phyloP scores from a whole-genome alignment of 75 land plant genomes.

The Larix kaempferi region DNA sequence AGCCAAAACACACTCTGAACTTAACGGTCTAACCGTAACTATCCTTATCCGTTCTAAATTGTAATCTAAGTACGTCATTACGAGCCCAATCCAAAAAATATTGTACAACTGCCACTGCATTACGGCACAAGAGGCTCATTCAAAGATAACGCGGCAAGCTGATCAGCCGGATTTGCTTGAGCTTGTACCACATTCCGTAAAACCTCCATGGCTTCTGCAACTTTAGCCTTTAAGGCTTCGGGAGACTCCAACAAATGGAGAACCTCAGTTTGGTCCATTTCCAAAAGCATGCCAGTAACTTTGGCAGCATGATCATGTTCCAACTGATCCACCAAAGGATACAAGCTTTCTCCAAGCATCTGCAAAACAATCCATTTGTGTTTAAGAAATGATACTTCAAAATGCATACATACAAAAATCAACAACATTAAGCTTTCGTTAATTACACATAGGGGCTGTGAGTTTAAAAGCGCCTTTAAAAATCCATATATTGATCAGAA shows the following conservation, averaged over 20 bases:
- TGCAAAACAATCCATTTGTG: constrained; percentile 8
- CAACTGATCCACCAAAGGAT: constrained; percentile 82
- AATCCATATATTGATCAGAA: neutral
- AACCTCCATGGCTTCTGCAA: constrained; percentile 96
- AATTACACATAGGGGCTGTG: neutral
- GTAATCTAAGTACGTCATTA: no score
- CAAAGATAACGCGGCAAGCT: constrained; percentile 53
- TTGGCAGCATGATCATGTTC: constrained; percentile 96
- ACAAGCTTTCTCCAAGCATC: constrained; percentile 90
- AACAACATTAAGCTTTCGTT: neutral
- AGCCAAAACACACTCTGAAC: no score
- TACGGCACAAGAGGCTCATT: constrained; percentile 33
- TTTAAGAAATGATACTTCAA: neutral
- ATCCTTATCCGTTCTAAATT: no score
- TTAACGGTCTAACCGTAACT: no score
- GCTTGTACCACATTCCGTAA: constrained; percentile 61
- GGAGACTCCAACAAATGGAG: constrained; percentile 91
- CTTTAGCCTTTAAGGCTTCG: constrained; percentile 88
- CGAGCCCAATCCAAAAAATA: no score
- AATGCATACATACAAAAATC: neutral
- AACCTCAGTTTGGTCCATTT: constrained; percentile 98
- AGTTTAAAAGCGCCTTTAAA: neutral
- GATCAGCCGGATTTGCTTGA: constrained; percentile 40
- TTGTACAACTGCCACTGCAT: neutral
- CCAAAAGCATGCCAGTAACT: constrained; percentile 96